These are phyloP conservation scores for Calonectria leucothoes DNA, from an alignment of 2,329 filamentous ascomycete species.

Conservation along the genomic window DNA sequence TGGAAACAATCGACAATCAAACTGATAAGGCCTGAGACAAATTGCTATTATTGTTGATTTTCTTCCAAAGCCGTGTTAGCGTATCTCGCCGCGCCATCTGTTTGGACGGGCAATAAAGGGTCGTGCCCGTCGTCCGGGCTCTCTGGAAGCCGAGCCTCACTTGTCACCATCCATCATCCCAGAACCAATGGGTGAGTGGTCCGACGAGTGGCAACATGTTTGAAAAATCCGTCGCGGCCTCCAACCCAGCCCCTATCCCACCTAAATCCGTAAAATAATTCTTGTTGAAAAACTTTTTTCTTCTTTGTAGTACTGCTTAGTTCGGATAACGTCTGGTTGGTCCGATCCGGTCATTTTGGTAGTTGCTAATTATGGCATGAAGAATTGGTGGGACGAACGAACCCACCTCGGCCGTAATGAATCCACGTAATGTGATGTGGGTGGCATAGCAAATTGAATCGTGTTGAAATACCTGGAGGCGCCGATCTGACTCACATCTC, in stretches of 20 bases:
- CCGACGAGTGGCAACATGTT: not conserved
- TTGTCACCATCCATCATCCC: not conserved
- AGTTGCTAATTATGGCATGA: not conserved
- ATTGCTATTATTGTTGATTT: not conserved
- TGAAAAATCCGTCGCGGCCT: not conserved
- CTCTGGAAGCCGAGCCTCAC: not conserved
- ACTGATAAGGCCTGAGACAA: conserved; percentile 5
- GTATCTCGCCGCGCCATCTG: not conserved
- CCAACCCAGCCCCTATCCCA: not conserved
- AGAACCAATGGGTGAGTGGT: not conserved
- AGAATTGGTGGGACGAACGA: not conserved
- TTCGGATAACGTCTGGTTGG: not conserved
- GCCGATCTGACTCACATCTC: not conserved
- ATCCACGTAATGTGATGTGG: not conserved
- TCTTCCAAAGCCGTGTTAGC: not conserved
- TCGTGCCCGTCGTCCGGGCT: not conserved
- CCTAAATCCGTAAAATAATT: not conserved
- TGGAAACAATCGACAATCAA: conserved; percentile 2
- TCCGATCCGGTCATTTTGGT: not conserved
- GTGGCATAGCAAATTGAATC: not conserved
- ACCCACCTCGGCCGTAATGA: not conserved
- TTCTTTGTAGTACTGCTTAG: not conserved
- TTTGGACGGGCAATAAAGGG: not conserved
- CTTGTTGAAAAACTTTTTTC: not conserved
- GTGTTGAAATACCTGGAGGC: not conserved